Evolutionary conservation across 1,284 basidiomycete species (phyloP), one percentile per base, ranked within the genome.

Genomic region (Leccinum angustisporum): DNA sequence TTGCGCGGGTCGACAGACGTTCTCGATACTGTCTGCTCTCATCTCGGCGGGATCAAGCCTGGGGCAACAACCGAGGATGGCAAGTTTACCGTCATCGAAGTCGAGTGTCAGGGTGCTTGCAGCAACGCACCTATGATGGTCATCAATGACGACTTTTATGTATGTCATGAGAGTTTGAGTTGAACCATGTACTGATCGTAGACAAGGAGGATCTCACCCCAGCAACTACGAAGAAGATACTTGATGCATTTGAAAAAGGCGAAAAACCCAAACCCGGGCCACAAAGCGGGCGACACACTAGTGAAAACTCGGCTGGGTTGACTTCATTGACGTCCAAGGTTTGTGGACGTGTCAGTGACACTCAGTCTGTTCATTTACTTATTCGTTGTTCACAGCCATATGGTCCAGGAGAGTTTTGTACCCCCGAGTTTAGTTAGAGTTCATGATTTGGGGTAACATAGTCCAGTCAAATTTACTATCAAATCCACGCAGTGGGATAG

Each of bases 71-170:
- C 97, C 21, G 84, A 87, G 74, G 95, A 99, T 75, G 93, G 94
- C 59, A 96, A 97, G 78, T 99, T 98, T 78, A 98, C 97, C 7
- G 87, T 99, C 55, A 86, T 99, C 65, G 97, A 99, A 78, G 97
- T 99, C 50, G 97, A 99, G 79, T 99, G 97, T 78, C 89, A 98
- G 70, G 97, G 96, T 63, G 97, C 97, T 56, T 99, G 97, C 79
- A 92, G 92, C 69, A 99, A 98, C 78, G 97, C 97, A n/a, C 97
- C 97, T 11, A 99, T 99, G 97, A 83, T 99, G 77, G 95, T 92
- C 68, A 86, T 99, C 74, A 92, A 92, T 58, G 97, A 99, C 73
- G 95, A 98, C 76, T 99, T 93, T 82, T 99, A 96, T 77, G 93
- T 94, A 71, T 66, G 89, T 81, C 25, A 27, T 31, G 8, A 10